Evolutionary conservation across 2,329 filamentous ascomycete genomes (phyloP), one percentile per base, ranked within the genome.

Genomic region (Exophiala bonariae): DNA sequence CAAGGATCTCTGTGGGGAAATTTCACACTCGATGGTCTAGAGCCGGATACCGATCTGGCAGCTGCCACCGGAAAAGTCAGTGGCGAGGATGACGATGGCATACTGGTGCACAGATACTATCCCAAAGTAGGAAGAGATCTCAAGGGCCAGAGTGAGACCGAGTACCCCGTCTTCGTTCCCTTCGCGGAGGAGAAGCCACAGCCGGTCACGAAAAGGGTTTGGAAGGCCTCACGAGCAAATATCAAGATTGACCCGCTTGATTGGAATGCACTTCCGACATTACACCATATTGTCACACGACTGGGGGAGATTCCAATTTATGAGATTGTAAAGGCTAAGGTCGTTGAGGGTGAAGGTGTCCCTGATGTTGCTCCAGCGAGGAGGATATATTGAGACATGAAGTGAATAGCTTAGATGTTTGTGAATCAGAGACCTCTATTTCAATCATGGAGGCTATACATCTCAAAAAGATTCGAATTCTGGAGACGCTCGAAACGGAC

Each of bases 241-340:
- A 61, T 84, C 39, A 62, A 66, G 37, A 73, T 82, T 45, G 68
- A 79, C 31, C 65, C 64, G 0, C 54, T 75, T 10, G 73, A 78
- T 55, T 79, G 74, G 79, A 66, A 78, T 38, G 66, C 63, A 4
- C 59, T 85, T 47, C 82, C 82, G 1, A 85, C 80, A 2, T 63
- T 85, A 41, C 80, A 84, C 57, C 77, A 83, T 58, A 65, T 85
- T 8, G 65, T 79, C 3, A 62, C 66, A 18, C 66, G 72, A 11
- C 61, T 84, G 45, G 72, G 73, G 1, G 76, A 80, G 53, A 67
- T 85, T 4, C 81, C 80, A 0, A 62, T 83, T 2, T 81, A 78
- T 57, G 74, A 75, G 47, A 62, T 84, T 33, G 63, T 83, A 3
- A 68, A 73, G 23, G 80, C 73, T 1, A 80, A 77, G 63, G 65